A percentile compares a stretch with the other conserved stretches of the same genome.
phyloP scores from a whole-genome alignment of 352 stramenopile genomes.

The Globisporangium echinulatum region DNA sequence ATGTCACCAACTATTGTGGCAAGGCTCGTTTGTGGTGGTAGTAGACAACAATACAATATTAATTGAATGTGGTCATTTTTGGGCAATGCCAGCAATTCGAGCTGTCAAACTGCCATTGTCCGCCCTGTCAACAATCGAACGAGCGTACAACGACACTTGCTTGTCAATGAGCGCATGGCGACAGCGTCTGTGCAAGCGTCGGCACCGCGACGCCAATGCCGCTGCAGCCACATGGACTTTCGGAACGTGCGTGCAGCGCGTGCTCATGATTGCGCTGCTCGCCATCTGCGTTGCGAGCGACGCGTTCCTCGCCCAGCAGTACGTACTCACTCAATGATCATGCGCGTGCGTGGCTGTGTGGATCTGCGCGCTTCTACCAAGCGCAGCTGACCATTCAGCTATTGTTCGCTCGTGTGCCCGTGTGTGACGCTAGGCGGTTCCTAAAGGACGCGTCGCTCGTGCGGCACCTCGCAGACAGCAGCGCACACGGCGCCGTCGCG shows the following conservation, averaged over 20 bases:
- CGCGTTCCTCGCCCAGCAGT: conserved; percentile 54
- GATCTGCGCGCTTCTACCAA: not conserved
- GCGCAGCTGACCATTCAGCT: not conserved
- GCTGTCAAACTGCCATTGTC: no score
- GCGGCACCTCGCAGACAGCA: conserved; percentile 59
- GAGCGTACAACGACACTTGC: no score
- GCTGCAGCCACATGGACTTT: not conserved
- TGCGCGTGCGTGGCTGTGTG: no score
- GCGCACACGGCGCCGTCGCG: conserved; percentile 40
- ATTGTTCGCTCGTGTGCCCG: not conserved
- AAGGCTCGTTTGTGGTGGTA: no score
- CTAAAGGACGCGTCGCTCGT: conserved; percentile 31
- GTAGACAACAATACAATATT: no score
- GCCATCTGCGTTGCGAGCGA: conserved; percentile 45
- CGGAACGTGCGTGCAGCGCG: conserved; percentile 12
- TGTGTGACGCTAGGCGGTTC: conserved; percentile 16
- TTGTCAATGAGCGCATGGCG: not conserved
- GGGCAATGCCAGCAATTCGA: no score
- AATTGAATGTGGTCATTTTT: no score
- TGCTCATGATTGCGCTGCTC: conserved; percentile 40
- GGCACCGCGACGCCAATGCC: no score
- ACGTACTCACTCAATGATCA: conserved; percentile 8
- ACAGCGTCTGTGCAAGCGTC: not conserved
- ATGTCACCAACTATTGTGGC: no score
- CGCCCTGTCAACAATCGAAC: no score